Base-by-base conservation (phyloP, 129 eudicot species). In the Chrysanthemum lavandulifolium region DNA sequence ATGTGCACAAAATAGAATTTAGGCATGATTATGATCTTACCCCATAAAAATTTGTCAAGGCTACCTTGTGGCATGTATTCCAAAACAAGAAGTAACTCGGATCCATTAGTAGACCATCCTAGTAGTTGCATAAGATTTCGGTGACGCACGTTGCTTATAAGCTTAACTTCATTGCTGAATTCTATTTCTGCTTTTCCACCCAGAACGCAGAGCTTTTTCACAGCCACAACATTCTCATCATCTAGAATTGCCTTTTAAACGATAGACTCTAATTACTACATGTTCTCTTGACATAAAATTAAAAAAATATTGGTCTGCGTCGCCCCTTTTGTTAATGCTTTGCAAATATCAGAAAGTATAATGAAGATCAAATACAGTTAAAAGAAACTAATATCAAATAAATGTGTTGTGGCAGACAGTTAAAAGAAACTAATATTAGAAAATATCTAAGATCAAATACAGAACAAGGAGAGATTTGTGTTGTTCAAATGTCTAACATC, bases 41-140 rank as follows among this genome's bases (percentile, higher is more conserved):
- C 95, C 73, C 86, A 88, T 69, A 88, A 60, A 72, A 67, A 85
- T 68, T 70, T 85, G 48, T 88, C 95, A 3, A 88, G 90, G 85
- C 95, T 88, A 16, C 86, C 84, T 59, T 85, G 84, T 23, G 82
- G 76, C 88, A 85, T 85, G 82, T 80, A 85, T 52, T 88, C 95
- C 8, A 82, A 72, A 9, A 88, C 86, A 78, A 88, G 90, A 40
- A 88, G 86, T 10, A 88, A 83, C 72, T 81, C 85, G 4, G 83
- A 73, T 51, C 85, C 88, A 49, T 81, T 71, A 33, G 9, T 81
- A 40, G 82, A 79, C 73, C 88, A 85, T 40, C 90, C 95, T 52
- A 88, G 73, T 6, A 79, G 82, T 33, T 80, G 90, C 48, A 83
- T 66, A 63, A 88, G 88, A 71, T 88, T 88, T 43, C 90, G 79